phyloP scores from a whole-genome alignment of 257 asterid species.

The Scutellaria baicalensis region DNA sequence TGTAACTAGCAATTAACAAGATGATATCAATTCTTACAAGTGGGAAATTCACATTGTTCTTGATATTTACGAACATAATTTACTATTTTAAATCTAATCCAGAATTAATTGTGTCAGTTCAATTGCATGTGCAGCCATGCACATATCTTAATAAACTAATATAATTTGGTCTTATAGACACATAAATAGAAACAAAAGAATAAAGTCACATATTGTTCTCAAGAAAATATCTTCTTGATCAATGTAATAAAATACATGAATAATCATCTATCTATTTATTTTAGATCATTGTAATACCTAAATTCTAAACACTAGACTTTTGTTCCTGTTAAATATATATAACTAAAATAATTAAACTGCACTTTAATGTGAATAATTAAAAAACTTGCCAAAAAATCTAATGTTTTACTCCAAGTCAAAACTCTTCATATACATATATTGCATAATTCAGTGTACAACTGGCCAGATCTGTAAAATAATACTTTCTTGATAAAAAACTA shows the following conservation, averaged over 20 bases:
- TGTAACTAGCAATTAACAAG: too few species aligned
- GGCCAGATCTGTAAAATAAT: background rate
- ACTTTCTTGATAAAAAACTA: background rate
- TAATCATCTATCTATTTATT: too few species aligned
- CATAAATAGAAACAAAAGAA: background rate
- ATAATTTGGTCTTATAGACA: background rate
- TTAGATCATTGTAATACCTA: too few species aligned
- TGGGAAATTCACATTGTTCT: background rate
- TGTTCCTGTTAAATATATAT: too few species aligned
- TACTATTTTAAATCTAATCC: background rate
- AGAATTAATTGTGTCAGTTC: background rate
- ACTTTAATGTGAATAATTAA: too few species aligned
- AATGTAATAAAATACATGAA: too few species aligned
- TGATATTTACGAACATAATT: background rate
- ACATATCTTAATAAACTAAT: background rate
- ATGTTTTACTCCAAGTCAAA: too few species aligned
- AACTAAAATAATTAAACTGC: too few species aligned
- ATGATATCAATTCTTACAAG: background rate
- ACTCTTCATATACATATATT: too few species aligned
- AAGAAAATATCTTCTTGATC: too few species aligned
- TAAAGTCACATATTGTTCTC: background rate
- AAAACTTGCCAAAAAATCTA: too few species aligned
- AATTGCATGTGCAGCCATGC: background rate
- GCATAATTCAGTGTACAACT: conserved; percentile 5
- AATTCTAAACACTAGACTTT: too few species aligned